Percentiles rank a stretch among this genome's conserved stretches.
These are phyloP conservation scores for Lophiotrema nucula DNA, from an alignment of 495 filamentous ascomycete genomes.

Conservation along the genomic window DNA sequence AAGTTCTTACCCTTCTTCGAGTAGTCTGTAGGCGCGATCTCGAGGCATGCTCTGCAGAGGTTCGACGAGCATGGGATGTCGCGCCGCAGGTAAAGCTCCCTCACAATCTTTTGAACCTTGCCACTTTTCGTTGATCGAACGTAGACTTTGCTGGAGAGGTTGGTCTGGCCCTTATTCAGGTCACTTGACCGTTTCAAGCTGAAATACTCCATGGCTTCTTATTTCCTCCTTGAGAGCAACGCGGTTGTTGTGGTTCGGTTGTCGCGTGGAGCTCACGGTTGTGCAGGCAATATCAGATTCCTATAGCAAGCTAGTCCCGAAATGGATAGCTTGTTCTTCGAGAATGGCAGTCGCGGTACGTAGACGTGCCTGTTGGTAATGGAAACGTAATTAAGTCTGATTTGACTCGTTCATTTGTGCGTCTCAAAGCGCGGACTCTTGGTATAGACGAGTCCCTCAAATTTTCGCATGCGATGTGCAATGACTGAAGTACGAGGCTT, in stretches of 20 bases:
- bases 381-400: too few species aligned
- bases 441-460: too few species aligned
- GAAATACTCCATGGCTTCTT: slow-evolving; percentile 61
- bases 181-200: slow-evolving; percentile 77
- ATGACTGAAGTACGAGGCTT: neutral
- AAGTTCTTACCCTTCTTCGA: slow-evolving; percentile 63
- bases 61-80: slow-evolving; percentile 97
- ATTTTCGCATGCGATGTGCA: too few species aligned
- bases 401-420: too few species aligned
- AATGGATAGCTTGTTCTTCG: neutral
- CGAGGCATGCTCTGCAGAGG: slow-evolving; percentile 73
- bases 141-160: slow-evolving; percentile 88
- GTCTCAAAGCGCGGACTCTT: too few species aligned
- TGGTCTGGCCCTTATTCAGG: slow-evolving; percentile 66
- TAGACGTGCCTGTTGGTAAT: too few species aligned
- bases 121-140: slow-evolving; percentile 88
- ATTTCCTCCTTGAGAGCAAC: neutral
- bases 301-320: slow-evolving; percentile 9
- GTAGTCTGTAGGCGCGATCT: slow-evolving; percentile 70
- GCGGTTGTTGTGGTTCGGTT: neutral
- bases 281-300: slow-evolving; percentile 21
- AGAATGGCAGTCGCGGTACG: too few species aligned
- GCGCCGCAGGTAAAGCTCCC: slow-evolving; percentile 90
- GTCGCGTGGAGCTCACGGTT: slow-evolving; percentile 13
- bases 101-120: slow-evolving; percentile 97